phyloP scores from a whole-genome alignment of 164 flowering plant genomes.

The Umbellularia californica region DNA sequence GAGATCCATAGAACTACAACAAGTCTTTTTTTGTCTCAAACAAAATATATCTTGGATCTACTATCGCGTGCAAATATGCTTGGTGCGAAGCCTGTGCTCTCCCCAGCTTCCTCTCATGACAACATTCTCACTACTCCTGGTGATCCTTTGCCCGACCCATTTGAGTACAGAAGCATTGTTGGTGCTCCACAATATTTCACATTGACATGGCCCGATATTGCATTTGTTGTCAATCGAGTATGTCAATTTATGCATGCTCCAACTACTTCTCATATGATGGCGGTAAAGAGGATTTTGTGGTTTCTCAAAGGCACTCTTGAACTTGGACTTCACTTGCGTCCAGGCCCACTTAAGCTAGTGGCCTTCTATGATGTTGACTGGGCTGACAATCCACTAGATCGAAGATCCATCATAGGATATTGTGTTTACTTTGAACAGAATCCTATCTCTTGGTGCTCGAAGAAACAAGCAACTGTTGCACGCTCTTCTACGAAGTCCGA shows the following conservation, averaged over 20 bases:
- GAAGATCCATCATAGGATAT: not conserved
- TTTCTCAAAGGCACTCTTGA: not conserved
- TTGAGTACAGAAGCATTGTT: not conserved
- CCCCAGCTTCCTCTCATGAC: not conserved
- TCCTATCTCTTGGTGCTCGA: not conserved
- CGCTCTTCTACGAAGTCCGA: not conserved
- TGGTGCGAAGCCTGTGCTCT: not conserved
- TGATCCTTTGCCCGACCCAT: not conserved
- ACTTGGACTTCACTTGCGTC: not conserved
- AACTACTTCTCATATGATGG: not conserved
- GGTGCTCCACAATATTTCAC: not conserved
- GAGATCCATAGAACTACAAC: too few relatives aligned
- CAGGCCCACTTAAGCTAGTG: not conserved
- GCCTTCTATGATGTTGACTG: not conserved
- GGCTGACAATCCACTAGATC: not conserved
- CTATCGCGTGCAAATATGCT: not conserved
- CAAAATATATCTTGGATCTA: not conserved
- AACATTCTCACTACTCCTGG: not conserved
- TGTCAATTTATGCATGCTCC: not conserved
- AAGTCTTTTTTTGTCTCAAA: not conserved
- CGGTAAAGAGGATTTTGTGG: not conserved
- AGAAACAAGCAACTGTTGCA: not conserved
- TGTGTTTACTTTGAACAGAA: not conserved
- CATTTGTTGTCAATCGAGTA: not conserved
- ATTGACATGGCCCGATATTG: not conserved